Percentiles rank a stretch among this genome's conserved stretches.
Conservation (phyloP, 176 grass and related monocot species). For the Bromus sterilis region DNA sequence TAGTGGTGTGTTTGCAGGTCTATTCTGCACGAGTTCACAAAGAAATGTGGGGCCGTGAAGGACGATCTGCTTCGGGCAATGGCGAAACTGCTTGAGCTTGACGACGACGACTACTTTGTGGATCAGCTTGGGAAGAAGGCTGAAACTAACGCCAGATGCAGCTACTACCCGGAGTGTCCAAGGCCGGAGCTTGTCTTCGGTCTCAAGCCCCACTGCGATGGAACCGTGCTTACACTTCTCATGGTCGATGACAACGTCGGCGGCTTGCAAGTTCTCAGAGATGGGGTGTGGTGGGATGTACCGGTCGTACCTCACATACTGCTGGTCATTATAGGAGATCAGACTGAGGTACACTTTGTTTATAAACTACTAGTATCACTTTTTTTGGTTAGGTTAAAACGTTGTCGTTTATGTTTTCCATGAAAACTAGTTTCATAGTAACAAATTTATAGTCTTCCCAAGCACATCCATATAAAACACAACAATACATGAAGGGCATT, state of each 20-base stretch:
- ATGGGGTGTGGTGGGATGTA: conserved; percentile 31
- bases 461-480: too few species aligned
- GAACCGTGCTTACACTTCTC: conserved; percentile 6
- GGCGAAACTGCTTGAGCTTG: conserved; percentile 10
- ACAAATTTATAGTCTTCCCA: too few species aligned
- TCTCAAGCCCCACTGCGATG: conserved; percentile 48
- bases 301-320: conserved; percentile 7
- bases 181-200: conserved; percentile 39
- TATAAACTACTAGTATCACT: too few species aligned
- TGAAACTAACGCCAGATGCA: neutral
- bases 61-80: neutral
- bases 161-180: conserved; percentile 34
- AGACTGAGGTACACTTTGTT: conserved; percentile 18
- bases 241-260: conserved; percentile 25
- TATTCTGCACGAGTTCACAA: conserved; percentile 21
- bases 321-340: conserved; percentile 37
- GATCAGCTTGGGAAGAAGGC: neutral
- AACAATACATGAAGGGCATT: too few species aligned
- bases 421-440: too few species aligned
- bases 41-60: neutral
- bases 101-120: neutral
- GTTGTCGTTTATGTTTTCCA: too few species aligned
- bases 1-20: neutral
- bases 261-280: conserved; percentile 30
- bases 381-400: too few species aligned